Base-by-base conservation (phyloP, 2,329 filamentous ascomycete genomes). In the Gyromitra esculenta region DNA sequence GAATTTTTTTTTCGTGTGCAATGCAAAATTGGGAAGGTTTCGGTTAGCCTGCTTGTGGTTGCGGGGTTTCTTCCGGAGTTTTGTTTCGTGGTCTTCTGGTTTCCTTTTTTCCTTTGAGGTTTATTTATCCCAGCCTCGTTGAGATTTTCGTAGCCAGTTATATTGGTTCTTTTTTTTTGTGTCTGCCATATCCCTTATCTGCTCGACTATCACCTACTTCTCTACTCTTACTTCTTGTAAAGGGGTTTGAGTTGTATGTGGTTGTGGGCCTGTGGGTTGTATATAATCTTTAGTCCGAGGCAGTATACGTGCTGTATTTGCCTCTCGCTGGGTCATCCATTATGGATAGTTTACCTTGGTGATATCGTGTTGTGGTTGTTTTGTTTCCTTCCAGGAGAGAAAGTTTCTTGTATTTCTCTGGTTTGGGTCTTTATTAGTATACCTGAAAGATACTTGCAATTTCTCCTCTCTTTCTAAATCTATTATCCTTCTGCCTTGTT, bases 61-160 rank as follows among this genome's bases (percentile, higher is more conserved):
- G 59, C 45, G 65, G 57, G 64, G 48, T 56, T 74, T 62, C 52
- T 70, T 77, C 66, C 69, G 64, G 64, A 70, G 65, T 75, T 74
- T 54, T 60, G 71, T 62, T 64, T 35, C 50, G 56, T 50, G 35
- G 54, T 45, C 57, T 60, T 60, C 50, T 59, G 56, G 37, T 66
- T 62, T 54, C 41, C 35, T 69, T 45, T 74, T 37, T 59, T 56
- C 54, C 39, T 45, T 37, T 50, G 75, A 75, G 75, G 75, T 69
- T 77, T 77, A 77, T 77, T 77, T 77, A 48, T 77, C 54, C 75
- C 75, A 75, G 21, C 75, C 75, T 75, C 71, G 50, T 71, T 43
- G 59, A 70, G 41, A 63, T 65, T 43, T 31, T 31, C 25, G 39
- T 25, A 50, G 57, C 41, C 59, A 63, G 67, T 60, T 70, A 65